Evolutionary conservation across 2,329 filamentous ascomycete species (phyloP).

Genomic region (Fusarium clavum): DNA sequence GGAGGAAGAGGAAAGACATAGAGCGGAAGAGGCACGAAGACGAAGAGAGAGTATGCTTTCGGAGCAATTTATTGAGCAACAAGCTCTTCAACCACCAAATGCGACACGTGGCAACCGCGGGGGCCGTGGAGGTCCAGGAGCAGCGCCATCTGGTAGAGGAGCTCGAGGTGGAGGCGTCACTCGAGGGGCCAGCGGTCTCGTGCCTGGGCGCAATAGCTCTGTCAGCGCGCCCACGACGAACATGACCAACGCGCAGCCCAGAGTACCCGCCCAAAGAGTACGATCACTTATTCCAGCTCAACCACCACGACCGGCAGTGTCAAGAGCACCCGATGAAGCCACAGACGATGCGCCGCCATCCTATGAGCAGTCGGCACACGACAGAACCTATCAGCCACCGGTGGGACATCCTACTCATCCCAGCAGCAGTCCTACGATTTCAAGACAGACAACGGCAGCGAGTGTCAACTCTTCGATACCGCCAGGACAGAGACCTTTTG

Average conservation of each 20-base stretch:
- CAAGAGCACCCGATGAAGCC: conserved; percentile 53
- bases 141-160: conserved; percentile 9
- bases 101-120: conserved; percentile 42
- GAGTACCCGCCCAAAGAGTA: conserved; percentile 53
- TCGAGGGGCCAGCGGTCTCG: conserved; percentile 36
- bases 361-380: conserved; percentile 68
- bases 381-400: conserved; percentile 64
- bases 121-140: conserved; percentile 22
- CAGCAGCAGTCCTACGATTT: conserved; percentile 48
- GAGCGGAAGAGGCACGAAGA: conserved; percentile 71
- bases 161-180: conserved; percentile 32
- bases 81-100: conserved; percentile 57
- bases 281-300: conserved; percentile 57
- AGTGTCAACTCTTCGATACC: conserved; percentile 16
- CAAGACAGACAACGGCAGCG: conserved; percentile 42
- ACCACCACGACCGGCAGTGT: conserved; percentile 52
- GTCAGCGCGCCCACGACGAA: conserved; percentile 36
- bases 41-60: conserved; percentile 75
- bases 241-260: conserved; percentile 33
- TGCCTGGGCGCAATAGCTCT: conserved; percentile 41
- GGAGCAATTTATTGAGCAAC: conserved; percentile 76
- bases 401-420: conserved; percentile 63
- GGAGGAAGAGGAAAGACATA: conserved; percentile 85
- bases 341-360: conserved; percentile 66
- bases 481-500: conserved; percentile 35